phyloP scores from a whole-genome alignment of 306 rosid genomes.

The Cucumis melo region DNA sequence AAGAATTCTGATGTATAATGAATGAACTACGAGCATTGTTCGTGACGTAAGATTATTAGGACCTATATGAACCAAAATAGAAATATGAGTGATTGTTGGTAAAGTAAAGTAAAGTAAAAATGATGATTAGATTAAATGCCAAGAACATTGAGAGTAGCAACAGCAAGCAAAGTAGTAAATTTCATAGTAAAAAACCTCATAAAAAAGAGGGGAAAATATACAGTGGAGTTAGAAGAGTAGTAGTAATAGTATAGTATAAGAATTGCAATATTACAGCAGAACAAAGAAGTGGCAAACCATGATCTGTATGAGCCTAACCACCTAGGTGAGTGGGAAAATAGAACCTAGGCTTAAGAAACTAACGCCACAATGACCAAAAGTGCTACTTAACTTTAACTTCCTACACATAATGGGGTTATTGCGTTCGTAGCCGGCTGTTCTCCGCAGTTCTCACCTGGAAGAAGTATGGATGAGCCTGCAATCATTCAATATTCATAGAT shows the following conservation, averaged over 20 bases:
- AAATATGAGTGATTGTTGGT: background rate
- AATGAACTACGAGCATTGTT: too few species aligned
- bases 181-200: background rate
- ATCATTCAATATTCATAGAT: background rate
- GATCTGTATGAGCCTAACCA: background rate
- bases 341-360: background rate
- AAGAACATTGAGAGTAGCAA: background rate
- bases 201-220: background rate
- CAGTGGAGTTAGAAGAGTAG: background rate
- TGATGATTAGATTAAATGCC: background rate
- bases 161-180: background rate
- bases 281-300: background rate
- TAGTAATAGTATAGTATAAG: background rate
- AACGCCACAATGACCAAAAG: background rate
- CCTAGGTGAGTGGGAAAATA: background rate
- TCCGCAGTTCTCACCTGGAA: conserved; percentile 34
- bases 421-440: conserved; percentile 22
- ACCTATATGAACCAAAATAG: background rate
- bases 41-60: background rate
- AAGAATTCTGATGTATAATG: too few species aligned
- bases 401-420: background rate
- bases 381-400: background rate
- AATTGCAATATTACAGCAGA: conserved; percentile 4
- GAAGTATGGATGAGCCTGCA: conserved; percentile 40
- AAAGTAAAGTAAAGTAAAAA: background rate